These are phyloP conservation scores for Eleusine coracana DNA, from an alignment of 176 grass and related monocot genomes.

Conservation along the genomic window DNA sequence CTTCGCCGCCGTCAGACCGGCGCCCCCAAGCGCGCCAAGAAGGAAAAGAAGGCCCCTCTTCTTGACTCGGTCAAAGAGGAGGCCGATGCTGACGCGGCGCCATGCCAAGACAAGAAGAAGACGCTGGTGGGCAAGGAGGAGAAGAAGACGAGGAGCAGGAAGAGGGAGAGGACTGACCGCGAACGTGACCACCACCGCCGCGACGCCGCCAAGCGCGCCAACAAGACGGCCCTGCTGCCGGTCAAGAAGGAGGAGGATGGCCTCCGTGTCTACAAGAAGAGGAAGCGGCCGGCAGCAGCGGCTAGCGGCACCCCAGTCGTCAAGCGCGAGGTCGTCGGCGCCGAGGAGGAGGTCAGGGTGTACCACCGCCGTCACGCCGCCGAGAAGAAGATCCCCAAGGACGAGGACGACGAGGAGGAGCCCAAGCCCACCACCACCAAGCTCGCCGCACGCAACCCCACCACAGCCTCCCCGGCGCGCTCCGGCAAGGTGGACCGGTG, in stretches of 20 bases:
- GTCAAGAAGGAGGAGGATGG: background rate
- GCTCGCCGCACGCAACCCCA: too few species aligned
- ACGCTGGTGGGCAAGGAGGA: background rate
- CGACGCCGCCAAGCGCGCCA: constrained; percentile 21
- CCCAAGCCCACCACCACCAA: background rate
- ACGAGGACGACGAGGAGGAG: background rate
- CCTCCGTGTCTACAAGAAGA: background rate
- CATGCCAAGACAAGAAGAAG: background rate
- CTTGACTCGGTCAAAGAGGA: background rate
- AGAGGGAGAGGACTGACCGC: background rate
- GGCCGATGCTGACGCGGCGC: background rate
- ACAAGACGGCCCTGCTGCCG: background rate
- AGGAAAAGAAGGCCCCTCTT: background rate
- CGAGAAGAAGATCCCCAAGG: background rate
- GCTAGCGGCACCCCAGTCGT: background rate
- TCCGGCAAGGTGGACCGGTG: constrained; percentile 53
- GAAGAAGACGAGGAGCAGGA: constrained; percentile 1
- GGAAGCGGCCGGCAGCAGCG: background rate
- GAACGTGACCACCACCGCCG: background rate
- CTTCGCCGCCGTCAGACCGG: background rate
- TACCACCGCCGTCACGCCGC: background rate
- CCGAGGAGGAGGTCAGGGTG: background rate
- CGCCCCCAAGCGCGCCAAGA: constrained; percentile 24
- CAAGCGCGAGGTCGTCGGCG: constrained; percentile 10
- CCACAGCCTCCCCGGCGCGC: background rate